Evolutionary conservation across 768 basidiomycete species (phyloP).

Genomic region (Cyathus striatus): DNA sequence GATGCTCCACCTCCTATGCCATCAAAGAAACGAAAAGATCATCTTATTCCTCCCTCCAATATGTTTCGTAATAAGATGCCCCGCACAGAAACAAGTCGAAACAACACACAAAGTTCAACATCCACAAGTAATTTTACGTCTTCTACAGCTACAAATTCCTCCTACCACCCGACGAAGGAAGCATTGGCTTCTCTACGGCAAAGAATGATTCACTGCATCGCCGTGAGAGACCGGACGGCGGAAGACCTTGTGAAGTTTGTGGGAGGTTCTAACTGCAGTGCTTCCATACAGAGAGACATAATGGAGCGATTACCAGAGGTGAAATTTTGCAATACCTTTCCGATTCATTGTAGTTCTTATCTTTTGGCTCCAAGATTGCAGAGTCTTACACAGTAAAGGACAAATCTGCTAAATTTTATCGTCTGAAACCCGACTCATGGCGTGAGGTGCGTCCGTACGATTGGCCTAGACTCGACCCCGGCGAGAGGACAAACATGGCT

Average conservation of each 20-base stretch:
- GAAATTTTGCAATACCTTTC: constrained; percentile 1
- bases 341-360: constrained; percentile 2
- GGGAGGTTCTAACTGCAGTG: constrained; percentile 32
- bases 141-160: constrained; percentile 5
- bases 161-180: constrained; percentile 12
- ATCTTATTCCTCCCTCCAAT: constrained; percentile 22
- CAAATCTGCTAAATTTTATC: constrained; percentile 36
- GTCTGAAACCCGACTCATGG: constrained; percentile 56
- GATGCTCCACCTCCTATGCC: constrained; percentile 38
- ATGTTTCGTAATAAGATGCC: constrained; percentile 35
- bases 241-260: constrained; percentile 43
- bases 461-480: constrained; percentile 44
- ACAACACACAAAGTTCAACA: constrained; percentile 18
- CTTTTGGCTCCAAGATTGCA: constrained; percentile 37
- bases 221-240: constrained; percentile 42
- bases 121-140: constrained; percentile 12
- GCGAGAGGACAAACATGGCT: constrained; percentile 44
- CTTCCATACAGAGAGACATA: constrained; percentile 34
- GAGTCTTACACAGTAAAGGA: constrained; percentile 36
- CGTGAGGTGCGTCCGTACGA: constrained; percentile 66
- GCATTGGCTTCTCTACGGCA: constrained; percentile 21
- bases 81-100: constrained; percentile 20
- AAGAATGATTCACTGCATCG: constrained; percentile 51
- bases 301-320: constrained; percentile 48
- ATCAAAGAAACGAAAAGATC: constrained; percentile 30